phyloP scores from a whole-genome alignment of 257 asterid species.

The Penstemon newberryi region DNA sequence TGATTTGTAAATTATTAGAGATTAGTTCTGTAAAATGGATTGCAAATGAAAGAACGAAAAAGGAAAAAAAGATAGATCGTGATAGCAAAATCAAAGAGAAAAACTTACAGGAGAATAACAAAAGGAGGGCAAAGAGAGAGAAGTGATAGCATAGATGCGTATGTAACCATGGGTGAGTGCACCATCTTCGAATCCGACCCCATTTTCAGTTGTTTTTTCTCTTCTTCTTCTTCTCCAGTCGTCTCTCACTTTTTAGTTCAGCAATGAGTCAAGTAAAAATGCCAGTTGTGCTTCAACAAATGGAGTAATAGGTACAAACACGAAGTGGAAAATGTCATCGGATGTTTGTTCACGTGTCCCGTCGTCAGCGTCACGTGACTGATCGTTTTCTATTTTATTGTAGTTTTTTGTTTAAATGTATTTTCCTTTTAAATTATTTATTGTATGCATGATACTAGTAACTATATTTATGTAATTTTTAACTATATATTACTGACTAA shows the following conservation, averaged over 20 bases:
- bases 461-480: too few species aligned
- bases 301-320: not conserved
- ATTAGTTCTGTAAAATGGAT: not conserved
- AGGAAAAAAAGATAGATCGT: conserved; percentile 25
- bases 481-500: too few species aligned
- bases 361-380: conserved; percentile 26
- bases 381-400: not conserved
- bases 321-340: not conserved
- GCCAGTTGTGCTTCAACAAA: not conserved
- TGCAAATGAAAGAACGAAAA: not conserved
- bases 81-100: not conserved
- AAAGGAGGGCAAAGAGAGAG: conserved; percentile 88
- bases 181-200: conserved; percentile 64
- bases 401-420: not conserved
- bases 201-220: conserved; percentile 35
- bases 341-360: conserved; percentile 18
- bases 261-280: not conserved
- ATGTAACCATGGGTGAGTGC: conserved; percentile 77
- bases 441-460: too few species aligned
- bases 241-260: not conserved
- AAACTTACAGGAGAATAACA: conserved; percentile 81
- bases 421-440: not conserved
- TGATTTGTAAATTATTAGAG: not conserved
- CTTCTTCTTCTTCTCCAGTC: not conserved
- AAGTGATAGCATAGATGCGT: conserved; percentile 76